Evolutionary conservation across 192 early-diverging fungal genomes (phyloP), one percentile per base, ranked within the genome.

Genomic region (Coemansia aciculifera): DNA sequence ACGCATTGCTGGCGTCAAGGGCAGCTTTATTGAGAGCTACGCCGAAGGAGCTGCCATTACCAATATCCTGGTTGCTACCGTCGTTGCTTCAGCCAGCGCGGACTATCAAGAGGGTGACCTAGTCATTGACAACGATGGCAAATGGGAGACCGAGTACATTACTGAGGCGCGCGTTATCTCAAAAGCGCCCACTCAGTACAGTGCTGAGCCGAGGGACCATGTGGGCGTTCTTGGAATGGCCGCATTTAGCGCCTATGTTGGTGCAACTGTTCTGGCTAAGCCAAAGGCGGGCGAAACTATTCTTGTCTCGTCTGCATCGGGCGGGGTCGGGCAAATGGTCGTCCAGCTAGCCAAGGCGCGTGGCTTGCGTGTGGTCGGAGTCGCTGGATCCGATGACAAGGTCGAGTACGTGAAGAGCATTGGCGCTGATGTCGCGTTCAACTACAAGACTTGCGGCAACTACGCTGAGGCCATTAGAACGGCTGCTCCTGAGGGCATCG

Each of bases 361-460:
- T 32, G 95, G 94, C 5, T 84, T 90, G 59, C 81, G 74, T 12
- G 94, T 98, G 3, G 85, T 98, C 31, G 95, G 93, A 13, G 87
- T 87, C 23, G 92, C 92, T 10, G 93, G 94, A 15, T 85, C 87
- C 1, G 92, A 95, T 68, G 92, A 93, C 3, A 98, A 98, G 71
- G 90, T 92, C 13, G 83, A 73, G n/a, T 88, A 84, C 64, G 85
- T 94, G 12, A 85, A 86, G 62, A 84, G 85, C 29, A 70, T 89
- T 38, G 90, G 90, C 10, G 91, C 90, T 49, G 93, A 97, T 75
- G 92, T 79, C 1, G 95, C 85, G 17, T 91, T 97, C 85, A 97
- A 97, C 85, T 97, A 97, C 90, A 97, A 95, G 78, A 94, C 87
- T 0, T 84, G 78, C 9, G 84, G 79, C 15, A 64, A 71, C 43